phyloP scores from a whole-genome alignment of 2,329 filamentous ascomycete species.

The Aurifilum marmelostoma region DNA sequence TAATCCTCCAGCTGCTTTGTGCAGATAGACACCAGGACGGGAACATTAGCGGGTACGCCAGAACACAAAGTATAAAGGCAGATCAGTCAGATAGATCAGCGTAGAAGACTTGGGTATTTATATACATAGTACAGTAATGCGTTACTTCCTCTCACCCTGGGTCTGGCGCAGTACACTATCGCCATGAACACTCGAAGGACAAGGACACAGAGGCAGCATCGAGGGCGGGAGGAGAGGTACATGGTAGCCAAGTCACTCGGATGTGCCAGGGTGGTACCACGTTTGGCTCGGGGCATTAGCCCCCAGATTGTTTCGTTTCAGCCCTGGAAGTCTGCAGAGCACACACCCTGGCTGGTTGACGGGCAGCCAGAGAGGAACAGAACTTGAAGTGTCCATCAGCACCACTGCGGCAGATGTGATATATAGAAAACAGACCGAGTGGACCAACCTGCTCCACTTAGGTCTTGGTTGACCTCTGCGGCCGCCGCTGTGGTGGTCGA shows the following conservation, averaged over 20 bases:
- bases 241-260: not conserved
- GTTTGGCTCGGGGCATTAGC: not conserved
- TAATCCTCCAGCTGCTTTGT: not conserved
- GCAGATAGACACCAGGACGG: not conserved
- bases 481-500: not conserved
- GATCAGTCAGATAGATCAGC: not conserved
- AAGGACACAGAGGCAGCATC: not conserved
- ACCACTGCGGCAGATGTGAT: not conserved
- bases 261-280: constrained; percentile 1
- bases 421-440: not conserved
- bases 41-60: not conserved
- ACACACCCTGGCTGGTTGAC: not conserved
- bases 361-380: not conserved
- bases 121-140: not conserved
- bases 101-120: not conserved
- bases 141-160: not conserved
- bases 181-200: not conserved
- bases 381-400: not conserved
- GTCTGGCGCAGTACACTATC: not conserved
- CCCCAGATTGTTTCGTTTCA: constrained; percentile 4
- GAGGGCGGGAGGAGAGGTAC: not conserved
- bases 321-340: not conserved
- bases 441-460: not conserved
- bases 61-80: not conserved
- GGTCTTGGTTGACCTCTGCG: not conserved